Evolutionary conservation across 495 filamentous ascomycete species (phyloP).

Genomic region (Lasiosphaeriaceae sp.): DNA sequence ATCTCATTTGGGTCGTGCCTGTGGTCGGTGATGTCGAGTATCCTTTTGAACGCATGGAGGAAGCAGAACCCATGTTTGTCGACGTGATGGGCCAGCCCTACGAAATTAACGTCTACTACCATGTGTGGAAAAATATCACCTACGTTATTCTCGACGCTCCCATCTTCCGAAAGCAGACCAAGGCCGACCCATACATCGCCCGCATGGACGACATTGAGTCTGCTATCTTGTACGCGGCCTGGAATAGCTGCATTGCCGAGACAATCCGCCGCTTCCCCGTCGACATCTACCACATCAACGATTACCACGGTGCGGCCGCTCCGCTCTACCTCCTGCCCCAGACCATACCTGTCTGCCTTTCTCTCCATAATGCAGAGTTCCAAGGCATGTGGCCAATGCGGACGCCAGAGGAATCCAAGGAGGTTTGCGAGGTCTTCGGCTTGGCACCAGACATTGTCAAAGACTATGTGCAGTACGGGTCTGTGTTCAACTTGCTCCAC

Average conservation of each 20-base stretch:
- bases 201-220: constrained; percentile 73
- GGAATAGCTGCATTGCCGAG: constrained; percentile 69
- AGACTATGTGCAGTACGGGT: constrained; percentile 65
- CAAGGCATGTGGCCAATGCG: constrained; percentile 74
- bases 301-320: constrained; percentile 73
- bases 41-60: constrained; percentile 49
- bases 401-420: constrained; percentile 59
- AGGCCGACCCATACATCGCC: constrained; percentile 63
- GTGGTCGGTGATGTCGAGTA: constrained; percentile 67
- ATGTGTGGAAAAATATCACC: constrained; percentile 63
- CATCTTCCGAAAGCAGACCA: constrained; percentile 66
- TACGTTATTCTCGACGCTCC: constrained; percentile 69
- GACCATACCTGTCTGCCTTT: constrained; percentile 56
- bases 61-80: constrained; percentile 60
- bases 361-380: constrained; percentile 60
- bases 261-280: constrained; percentile 57
- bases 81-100: constrained; percentile 63
- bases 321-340: constrained; percentile 65
- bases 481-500: constrained; percentile 70
- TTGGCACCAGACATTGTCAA: constrained; percentile 45
- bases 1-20: constrained; percentile 75
- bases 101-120: constrained; percentile 63
- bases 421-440: constrained; percentile 72
- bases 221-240: constrained; percentile 70
- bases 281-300: constrained; percentile 77